Evolutionary conservation across 495 filamentous ascomycete genomes (phyloP), one percentile per base, ranked within the genome.

Genomic region (Aspergillus sclerotioniger): DNA sequence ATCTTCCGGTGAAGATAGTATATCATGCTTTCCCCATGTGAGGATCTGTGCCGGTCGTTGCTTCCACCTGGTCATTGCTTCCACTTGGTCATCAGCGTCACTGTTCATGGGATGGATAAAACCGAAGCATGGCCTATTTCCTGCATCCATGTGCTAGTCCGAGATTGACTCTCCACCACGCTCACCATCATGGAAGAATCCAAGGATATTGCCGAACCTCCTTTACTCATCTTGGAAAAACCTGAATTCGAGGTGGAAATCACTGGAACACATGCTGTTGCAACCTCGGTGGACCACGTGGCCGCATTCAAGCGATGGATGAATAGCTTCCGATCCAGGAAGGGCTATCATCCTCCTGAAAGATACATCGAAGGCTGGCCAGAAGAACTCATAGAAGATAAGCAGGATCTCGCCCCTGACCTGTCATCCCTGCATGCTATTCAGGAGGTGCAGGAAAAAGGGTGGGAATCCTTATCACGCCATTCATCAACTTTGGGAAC

Each of bases 401-500:
- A 75, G n/a, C 64, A 64, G 21, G 57, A 66, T 19, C 58, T 61
- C 51, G 39, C 2, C 8, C 15, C 25, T n/a, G n/a, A 62, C 54
- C 0, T 64, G 58, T 53, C 61, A 54, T 46, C 62, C 12, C 6
- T 41, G 37, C 37, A 41, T n/a, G 37, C 5, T 58, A 56, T 60
- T 47, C 58, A 71, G 50, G 65, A 49, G 39, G 41, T 63, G 13
- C 52, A 57, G 21, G 58, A 85, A 81, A 67, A 78, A 37, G 63
- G 66, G 25, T 71, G 68, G 61, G 76, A 84, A 60, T 82, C 84
- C 17, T 81, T 80, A 2, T 92, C 90, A 3, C 80, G 78, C 29
- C 89, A 89, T 19, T 95, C 91, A 7, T 83, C 87, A 8, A 88
- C 90, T 54, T 82, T 96, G 20, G 83, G 85, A 15, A 87, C 83